These are phyloP conservation scores for Salix dunnii DNA, from an alignment of 345 rosid genomes.

Conservation along the genomic window DNA sequence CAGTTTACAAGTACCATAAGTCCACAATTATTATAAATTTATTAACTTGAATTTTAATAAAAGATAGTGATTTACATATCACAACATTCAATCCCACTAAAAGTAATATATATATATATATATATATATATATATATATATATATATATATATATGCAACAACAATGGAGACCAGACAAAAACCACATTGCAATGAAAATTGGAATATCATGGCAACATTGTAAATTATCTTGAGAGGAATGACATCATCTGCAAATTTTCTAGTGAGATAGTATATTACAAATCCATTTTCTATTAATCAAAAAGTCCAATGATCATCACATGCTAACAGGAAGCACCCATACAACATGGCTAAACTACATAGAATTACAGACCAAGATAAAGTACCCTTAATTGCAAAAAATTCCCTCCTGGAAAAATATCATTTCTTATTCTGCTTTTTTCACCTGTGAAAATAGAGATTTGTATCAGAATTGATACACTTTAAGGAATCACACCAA, in stretches of 20 bases:
- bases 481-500: not conserved
- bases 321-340: not conserved
- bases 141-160: no score
- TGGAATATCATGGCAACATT: not conserved
- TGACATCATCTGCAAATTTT: not conserved
- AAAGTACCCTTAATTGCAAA: not conserved
- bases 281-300: not conserved
- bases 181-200: not conserved
- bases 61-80: no score
- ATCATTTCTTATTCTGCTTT: not conserved
- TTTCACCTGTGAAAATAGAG: not conserved
- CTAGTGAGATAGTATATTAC: not conserved
- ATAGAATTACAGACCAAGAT: not conserved
- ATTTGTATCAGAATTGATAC: not conserved
- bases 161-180: no score
- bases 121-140: no score
- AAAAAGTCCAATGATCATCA: not conserved
- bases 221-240: no score
- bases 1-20: no score
- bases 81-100: no score
- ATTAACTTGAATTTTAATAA: no score
- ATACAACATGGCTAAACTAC: not conserved
- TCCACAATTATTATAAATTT: no score
- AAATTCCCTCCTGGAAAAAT: not conserved
- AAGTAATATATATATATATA: no score